Evolutionary conservation across 306 rosid genomes (phyloP).

Genomic region (Lathyrus aphaca): DNA sequence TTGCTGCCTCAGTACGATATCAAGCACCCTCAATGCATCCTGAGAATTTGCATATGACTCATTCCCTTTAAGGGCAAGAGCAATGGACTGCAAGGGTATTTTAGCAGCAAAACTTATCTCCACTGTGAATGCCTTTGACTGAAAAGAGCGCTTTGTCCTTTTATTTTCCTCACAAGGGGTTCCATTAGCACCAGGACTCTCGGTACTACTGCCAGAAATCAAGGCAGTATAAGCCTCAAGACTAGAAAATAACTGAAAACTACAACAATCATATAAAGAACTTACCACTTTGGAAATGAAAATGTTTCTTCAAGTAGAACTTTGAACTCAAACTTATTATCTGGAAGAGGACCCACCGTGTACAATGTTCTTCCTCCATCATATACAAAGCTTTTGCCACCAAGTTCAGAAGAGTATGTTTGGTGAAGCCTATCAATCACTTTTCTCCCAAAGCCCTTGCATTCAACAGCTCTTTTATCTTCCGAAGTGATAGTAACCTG

Average conservation of each 20-base stretch:
- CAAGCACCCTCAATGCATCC: constrained; percentile 83
- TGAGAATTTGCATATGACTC: constrained; percentile 53
- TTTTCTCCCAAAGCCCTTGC: constrained; percentile 75
- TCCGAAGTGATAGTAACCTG: constrained; percentile 73
- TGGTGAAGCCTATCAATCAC: constrained; percentile 70
- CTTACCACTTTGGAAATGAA: constrained; percentile 64
- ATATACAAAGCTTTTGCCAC: constrained; percentile 64
- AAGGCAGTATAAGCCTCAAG: constrained; percentile 35
- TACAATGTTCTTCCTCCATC: constrained; percentile 80
- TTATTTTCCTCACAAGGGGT: constrained; percentile 50
- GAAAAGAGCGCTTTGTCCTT: constrained; percentile 58
- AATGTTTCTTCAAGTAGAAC: constrained; percentile 76
- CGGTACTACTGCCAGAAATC: constrained; percentile 43
- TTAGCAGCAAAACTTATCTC: constrained; percentile 61
- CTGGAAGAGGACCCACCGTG: constrained; percentile 77
- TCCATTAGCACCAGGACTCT: constrained; percentile 49
- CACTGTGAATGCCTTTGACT: constrained; percentile 62
- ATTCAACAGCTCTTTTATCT: constrained; percentile 59
- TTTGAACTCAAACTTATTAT: constrained; percentile 54
- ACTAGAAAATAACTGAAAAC: constrained; percentile 14
- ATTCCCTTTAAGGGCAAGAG: constrained; percentile 55
- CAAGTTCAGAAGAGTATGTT: constrained; percentile 67
- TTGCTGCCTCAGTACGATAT: constrained; percentile 74
- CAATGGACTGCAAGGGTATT: constrained; percentile 67
- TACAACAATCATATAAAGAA: constrained; percentile 17